These are phyloP conservation scores for Lizanozyma gosingica DNA, from an alignment of 1,139 yeast species.

Conservation along the genomic window DNA sequence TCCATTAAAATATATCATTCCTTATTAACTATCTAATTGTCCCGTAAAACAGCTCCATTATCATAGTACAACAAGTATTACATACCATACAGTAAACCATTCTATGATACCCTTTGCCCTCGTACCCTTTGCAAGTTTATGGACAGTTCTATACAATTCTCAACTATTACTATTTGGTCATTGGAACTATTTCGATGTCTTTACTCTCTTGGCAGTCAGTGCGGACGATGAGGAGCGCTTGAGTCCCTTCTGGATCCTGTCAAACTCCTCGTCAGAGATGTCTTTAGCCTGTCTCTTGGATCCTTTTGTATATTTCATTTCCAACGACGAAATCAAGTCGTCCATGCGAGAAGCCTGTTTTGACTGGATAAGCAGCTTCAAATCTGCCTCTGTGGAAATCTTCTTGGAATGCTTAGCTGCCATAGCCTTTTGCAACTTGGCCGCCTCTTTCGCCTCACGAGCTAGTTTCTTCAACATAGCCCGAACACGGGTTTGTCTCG, in stretches of 20 bases:
- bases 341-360: conserved; percentile 36
- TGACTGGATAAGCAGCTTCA: conserved; percentile 42
- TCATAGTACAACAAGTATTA: too few species aligned
- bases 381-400: conserved; percentile 30
- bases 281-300: conserved; percentile 17
- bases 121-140: too few species aligned
- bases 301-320: conserved; percentile 38
- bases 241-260: conserved; percentile 21
- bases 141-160: too few species aligned
- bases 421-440: conserved; percentile 43
- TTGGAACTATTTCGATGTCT: neutral
- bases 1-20: too few species aligned
- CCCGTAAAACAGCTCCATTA: too few species aligned
- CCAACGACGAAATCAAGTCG: conserved; percentile 40
- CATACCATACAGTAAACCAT: too few species aligned
- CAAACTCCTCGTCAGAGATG: conserved; percentile 36
- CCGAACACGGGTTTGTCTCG: conserved; percentile 36
- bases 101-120: too few species aligned
- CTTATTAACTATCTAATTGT: too few species aligned
- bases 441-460: conserved; percentile 65
- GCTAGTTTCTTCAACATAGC: conserved; percentile 39
- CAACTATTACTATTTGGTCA: too few species aligned
- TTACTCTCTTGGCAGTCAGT: neutral
- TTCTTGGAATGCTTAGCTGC: conserved; percentile 28
- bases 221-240: conserved; percentile 6